Conservation (phyloP, 2,329 filamentous ascomycete genomes). For the Curvularia lunata region DNA sequence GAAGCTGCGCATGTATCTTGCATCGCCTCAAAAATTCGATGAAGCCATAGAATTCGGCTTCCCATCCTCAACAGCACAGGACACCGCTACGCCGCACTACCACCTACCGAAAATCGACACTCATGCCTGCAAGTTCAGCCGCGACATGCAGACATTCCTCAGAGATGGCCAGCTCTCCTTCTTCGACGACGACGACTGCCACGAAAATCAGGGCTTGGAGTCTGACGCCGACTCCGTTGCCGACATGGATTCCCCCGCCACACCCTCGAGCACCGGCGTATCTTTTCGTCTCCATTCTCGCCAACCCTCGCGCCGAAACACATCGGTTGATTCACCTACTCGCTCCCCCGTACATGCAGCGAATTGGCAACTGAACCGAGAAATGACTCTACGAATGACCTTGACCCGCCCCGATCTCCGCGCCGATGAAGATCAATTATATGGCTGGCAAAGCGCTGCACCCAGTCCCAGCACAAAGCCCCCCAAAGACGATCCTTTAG, state of each 20-base stretch:
- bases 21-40: conserved; percentile 92
- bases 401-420: conserved; percentile 87
- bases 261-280: conserved; percentile 45
- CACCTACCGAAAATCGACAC: conserved; percentile 44
- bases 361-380: conserved; percentile 61
- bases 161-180: conserved; percentile 61
- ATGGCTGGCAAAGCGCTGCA: conserved; percentile 65
- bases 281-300: conserved; percentile 43
- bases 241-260: conserved; percentile 47
- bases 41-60: conserved; percentile 95
- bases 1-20: conserved; percentile 84
- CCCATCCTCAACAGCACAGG: conserved; percentile 59
- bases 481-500: conserved; percentile 58
- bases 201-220: conserved; percentile 42
- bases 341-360: conserved; percentile 32
- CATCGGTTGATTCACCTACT: conserved; percentile 41
- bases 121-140: conserved; percentile 53
- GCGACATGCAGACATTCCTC: conserved; percentile 64
- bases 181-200: conserved; percentile 43
- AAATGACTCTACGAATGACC: conserved; percentile 97
- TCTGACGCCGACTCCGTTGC: conserved; percentile 43
- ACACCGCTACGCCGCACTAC: conserved; percentile 32
- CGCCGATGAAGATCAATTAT: conserved; percentile 73
- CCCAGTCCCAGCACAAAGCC: conserved; percentile 19
- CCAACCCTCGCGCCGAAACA: conserved; percentile 41